Evolutionary conservation across 139 green algal genomes (phyloP).

Genomic region (Pleodorina starrii): DNA sequence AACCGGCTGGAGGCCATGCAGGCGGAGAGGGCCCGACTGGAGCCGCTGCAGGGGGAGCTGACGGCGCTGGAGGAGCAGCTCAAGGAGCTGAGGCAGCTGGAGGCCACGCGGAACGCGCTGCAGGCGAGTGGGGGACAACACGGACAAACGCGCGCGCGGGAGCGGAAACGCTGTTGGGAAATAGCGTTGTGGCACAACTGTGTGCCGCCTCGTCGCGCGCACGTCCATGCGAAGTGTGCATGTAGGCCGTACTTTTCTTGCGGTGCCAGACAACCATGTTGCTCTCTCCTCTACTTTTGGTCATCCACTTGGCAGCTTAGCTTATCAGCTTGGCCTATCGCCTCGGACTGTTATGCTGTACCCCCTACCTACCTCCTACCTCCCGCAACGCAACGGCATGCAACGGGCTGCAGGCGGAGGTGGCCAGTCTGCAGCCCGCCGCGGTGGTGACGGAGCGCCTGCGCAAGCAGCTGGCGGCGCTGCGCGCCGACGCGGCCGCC

Average conservation of each 20-base stretch:
- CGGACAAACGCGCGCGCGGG: too few species aligned
- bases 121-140: conserved; percentile 1
- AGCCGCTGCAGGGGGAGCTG: conserved; percentile 24
- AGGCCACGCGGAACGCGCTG: conserved; percentile 7
- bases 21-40: conserved; percentile 32
- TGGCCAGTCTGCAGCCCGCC: conserved; percentile 36
- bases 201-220: too few species aligned
- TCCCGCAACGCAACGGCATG: background rate
- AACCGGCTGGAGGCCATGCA: conserved; percentile 28
- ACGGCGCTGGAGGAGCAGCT: conserved; percentile 45
- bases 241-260: too few species aligned
- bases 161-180: too few species aligned
- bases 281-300: too few species aligned
- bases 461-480: conserved; percentile 31
- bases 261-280: too few species aligned
- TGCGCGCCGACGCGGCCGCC: conserved; percentile 37
- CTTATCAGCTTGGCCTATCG: too few species aligned
- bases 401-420: conserved; percentile 4
- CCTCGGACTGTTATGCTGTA: too few species aligned
- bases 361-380: too few species aligned
- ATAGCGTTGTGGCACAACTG: too few species aligned
- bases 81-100: conserved; percentile 47
- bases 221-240: too few species aligned
- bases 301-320: too few species aligned
- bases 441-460: conserved; percentile 44